Base-by-base conservation (phyloP, 1,284 basidiomycete species). In the Sanghuangporus baumii region DNA sequence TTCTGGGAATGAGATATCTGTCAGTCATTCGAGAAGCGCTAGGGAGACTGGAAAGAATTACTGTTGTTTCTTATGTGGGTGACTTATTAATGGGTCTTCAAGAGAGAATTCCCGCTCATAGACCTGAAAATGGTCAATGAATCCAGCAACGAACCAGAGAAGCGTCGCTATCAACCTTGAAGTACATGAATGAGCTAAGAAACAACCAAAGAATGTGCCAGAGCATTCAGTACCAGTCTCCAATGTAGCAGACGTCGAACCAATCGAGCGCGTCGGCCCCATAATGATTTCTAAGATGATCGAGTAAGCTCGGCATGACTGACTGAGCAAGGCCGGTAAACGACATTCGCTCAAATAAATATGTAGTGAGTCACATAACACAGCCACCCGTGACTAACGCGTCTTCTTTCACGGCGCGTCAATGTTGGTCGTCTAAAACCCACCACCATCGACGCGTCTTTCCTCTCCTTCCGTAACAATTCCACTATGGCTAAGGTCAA, bases 21-120 rank as follows among this genome's bases (percentile, higher is more conserved):
- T 34, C 41, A 58, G 47, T 64, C 16, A 18, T 31, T 38, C 54
- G 34, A 20, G 12, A 18, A 20, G 9, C 23, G n/a, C 26, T 40
- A 11, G 34, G 40, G 36, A 50, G 48, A 11, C 12, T 43, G 11
- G 14, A 26, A 47, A 38, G 43, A 8, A 41, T 66, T 66, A 85
- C 85, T 82, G 83, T 66, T 81, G 79, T 51, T 75, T 69, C 51
- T 73, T 74, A 66, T 86, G 78, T 7, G 78, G 78, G 69, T 84
- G 77, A 61, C 73, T 77, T 47, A 88, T 87, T 9, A 80, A 70
- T 11, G 79, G 74, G 65, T 88, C 86, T 40, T 81, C 71, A 0
- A 72, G 67, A 58, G 75, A 74, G 67, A 87, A 85, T 2, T 79
- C 78, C 11, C 86, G 78, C 67, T 86, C 76, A 67, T 78, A 86